Evolutionary conservation across 108 stramenopile species (phyloP).

Genomic region (Cyclotella baltica): DNA sequence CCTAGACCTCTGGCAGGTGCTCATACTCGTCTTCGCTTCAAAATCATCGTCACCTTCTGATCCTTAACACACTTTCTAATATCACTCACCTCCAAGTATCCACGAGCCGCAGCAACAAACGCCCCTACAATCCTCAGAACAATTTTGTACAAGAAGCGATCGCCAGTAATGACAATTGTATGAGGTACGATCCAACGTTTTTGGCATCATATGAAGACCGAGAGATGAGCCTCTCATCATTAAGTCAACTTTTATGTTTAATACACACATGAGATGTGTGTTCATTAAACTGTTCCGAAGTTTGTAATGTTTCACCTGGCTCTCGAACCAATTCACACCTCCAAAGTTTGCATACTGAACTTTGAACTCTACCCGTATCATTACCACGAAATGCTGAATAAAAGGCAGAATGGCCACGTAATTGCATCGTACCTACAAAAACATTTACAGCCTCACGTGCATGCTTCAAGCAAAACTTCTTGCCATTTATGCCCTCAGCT

Average conservation of each 20-base stretch:
- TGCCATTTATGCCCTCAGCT: constrained; percentile 55
- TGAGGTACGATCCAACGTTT: constrained; percentile 47
- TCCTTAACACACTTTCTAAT: constrained; percentile 25
- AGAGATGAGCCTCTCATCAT: neutral
- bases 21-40: constrained; percentile 38
- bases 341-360: constrained; percentile 57
- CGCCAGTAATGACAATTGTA: constrained; percentile 63
- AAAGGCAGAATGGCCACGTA: constrained; percentile 73
- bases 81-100: constrained; percentile 52
- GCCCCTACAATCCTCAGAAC: constrained; percentile 80
- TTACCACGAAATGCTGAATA: constrained; percentile 70
- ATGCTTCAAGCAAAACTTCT: constrained; percentile 44
- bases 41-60: constrained; percentile 2
- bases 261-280: neutral
- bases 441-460: constrained; percentile 39
- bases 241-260: constrained; percentile 32
- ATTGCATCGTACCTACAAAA: constrained; percentile 22
- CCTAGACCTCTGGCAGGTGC: constrained; percentile 55
- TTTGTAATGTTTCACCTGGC: constrained; percentile 33
- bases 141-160: constrained; percentile 90
- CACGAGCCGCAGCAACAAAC: constrained; percentile 69
- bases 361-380: constrained; percentile 51
- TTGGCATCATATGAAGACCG: constrained; percentile 21
- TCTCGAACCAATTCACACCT: constrained; percentile 44
- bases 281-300: constrained; percentile 33